Conservation (phyloP, 441 rosid genomes). For the Isatis lusitanica region DNA sequence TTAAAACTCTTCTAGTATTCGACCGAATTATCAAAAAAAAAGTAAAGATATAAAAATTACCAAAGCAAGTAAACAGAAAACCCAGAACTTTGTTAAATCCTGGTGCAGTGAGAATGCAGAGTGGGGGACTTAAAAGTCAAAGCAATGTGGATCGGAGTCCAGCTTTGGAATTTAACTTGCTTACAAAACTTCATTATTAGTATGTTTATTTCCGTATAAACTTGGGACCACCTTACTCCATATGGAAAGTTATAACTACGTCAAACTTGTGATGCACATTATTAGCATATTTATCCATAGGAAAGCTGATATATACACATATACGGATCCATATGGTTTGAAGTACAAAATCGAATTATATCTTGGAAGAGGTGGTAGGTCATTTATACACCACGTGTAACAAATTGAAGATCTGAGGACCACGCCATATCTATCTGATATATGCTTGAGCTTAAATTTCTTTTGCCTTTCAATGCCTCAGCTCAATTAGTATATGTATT, state of each 20-base stretch:
- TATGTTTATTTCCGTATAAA: background rate
- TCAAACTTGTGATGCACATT: background rate
- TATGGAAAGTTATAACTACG: background rate
- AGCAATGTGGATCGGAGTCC: background rate
- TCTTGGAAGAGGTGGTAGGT: background rate
- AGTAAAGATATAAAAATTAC: no score
- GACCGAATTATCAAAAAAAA: background rate
- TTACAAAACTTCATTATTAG: background rate
- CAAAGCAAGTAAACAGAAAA: background rate
- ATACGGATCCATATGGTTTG: background rate
- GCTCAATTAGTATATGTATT: background rate
- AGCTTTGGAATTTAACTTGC: background rate
- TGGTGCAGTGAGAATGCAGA: background rate
- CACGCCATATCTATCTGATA: conserved; percentile 11
- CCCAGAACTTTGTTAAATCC: background rate
- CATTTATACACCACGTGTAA: background rate
- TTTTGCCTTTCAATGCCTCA: background rate
- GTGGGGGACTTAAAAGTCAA: background rate
- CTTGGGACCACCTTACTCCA: conserved; percentile 2
- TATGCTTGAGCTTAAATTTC: background rate
- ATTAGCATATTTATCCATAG: background rate
- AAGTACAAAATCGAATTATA: background rate
- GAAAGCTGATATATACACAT: background rate
- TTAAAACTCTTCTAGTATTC: no score
- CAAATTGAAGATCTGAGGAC: conserved; percentile 16